Percentiles rank a stretch among this genome's conserved stretches.
Conservation (phyloP, 768 basidiomycete species). For the Suillus paluster region DNA sequence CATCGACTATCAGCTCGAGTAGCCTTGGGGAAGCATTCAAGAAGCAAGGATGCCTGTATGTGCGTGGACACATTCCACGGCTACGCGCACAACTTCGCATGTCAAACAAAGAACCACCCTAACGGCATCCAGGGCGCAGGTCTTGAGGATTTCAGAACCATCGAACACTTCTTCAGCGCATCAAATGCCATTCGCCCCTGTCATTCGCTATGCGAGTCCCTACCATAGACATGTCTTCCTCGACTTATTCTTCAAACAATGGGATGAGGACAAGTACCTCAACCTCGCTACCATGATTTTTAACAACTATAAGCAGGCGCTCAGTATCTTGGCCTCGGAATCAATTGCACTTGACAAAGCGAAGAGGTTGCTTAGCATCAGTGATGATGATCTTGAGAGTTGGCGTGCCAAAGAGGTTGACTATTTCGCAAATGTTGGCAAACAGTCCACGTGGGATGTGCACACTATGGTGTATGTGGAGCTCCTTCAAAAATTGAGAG, state of each 20-base stretch:
- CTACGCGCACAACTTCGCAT: conserved; percentile 37
- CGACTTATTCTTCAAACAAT: too few relatives aligned
- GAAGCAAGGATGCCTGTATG: background rate
- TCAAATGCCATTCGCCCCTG: too few relatives aligned
- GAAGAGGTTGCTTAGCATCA: background rate
- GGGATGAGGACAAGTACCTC: too few relatives aligned
- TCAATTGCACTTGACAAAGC: background rate
- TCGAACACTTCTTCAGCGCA: conserved; percentile 26
- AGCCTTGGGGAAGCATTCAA: conserved; percentile 18
- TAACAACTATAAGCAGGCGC: background rate
- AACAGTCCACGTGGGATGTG: conserved; percentile 33
- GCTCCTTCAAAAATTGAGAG: too few relatives aligned
- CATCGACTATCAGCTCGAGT: conserved; percentile 14
- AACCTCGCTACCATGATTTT: background rate
- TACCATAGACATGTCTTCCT: too few relatives aligned
- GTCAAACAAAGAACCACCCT: conserved; percentile 39
- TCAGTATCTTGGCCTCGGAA: background rate
- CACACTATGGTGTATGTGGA: conserved; percentile 18
- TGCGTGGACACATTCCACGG: conserved; percentile 38
- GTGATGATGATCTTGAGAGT: too few relatives aligned
- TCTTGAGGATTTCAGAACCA: conserved; percentile 39
- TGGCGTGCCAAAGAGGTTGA: conserved; percentile 19
- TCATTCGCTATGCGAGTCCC: too few relatives aligned
- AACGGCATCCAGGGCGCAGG: conserved; percentile 33
- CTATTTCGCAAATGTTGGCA: conserved; percentile 30